A percentile compares a stretch with the other conserved stretches of the same genome.
phyloP scores from a whole-genome alignment of 2,329 filamentous ascomycete genomes.

The Balansia obtecta region DNA sequence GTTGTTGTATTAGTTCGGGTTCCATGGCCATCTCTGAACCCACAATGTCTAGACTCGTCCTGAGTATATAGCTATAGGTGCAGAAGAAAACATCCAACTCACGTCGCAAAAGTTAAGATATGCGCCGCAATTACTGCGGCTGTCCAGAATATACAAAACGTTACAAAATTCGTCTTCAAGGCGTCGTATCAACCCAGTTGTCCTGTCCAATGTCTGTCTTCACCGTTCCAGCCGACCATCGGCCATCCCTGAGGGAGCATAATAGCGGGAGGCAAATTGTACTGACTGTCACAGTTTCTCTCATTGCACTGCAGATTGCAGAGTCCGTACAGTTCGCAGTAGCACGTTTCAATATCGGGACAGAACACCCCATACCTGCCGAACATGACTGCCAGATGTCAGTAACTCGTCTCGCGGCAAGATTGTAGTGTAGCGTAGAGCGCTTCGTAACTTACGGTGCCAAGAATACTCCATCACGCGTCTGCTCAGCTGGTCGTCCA shows the following conservation, averaged over 20 bases:
- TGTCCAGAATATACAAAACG: too few relatives aligned
- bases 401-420: neutral
- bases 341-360: constrained; percentile 47
- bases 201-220: constrained; percentile 17
- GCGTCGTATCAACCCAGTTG: neutral
- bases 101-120: too few relatives aligned
- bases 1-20: too few relatives aligned
- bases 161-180: too few relatives aligned
- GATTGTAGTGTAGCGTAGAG: neutral
- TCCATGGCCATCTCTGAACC: too few relatives aligned
- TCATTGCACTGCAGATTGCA: constrained; percentile 34
- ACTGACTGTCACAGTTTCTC: constrained; percentile 42
- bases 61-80: too few relatives aligned
- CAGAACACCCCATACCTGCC: constrained; percentile 46
- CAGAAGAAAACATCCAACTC: too few relatives aligned
- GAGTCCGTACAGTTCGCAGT: constrained; percentile 53
- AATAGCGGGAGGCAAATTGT: constrained; percentile 44
- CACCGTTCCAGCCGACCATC: constrained; percentile 26
- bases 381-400: constrained; percentile 36
- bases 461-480: constrained; percentile 53
- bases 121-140: too few relatives aligned
- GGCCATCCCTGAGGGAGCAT: constrained; percentile 52
- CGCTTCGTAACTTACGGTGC: constrained; percentile 37
- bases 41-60: too few relatives aligned
- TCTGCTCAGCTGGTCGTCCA: constrained; percentile 42